Conservation (phyloP, 345 rosid genomes). For the Murraya koenigii region DNA sequence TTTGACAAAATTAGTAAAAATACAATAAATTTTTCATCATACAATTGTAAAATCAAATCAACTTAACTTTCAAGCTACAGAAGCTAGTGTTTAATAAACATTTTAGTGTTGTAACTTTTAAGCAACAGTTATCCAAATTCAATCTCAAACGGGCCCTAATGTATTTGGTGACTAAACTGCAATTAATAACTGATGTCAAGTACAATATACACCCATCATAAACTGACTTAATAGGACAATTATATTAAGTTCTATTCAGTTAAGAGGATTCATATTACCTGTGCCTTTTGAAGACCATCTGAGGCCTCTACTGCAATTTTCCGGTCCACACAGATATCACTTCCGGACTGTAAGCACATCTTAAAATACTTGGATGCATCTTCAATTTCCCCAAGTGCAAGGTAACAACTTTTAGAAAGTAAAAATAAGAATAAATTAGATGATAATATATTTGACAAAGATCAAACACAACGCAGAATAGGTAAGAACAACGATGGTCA, state of each 20-base stretch:
- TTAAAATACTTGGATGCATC: conserved; percentile 69
- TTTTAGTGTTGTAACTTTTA: too few species aligned
- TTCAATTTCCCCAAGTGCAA: conserved; percentile 91
- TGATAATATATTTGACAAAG: not conserved
- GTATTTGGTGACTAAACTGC: not conserved
- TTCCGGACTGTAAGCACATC: conserved; percentile 74
- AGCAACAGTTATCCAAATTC: too few species aligned
- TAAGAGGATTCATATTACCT: conserved; percentile 41
- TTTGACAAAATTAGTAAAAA: too few species aligned
- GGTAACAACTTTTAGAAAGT: conserved; percentile 61
- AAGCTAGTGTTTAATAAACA: too few species aligned
- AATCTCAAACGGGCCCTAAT: too few species aligned
- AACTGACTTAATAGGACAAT: not conserved
- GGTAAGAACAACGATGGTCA: not conserved
- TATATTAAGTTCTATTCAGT: not conserved
- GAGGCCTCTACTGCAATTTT: conserved; percentile 85
- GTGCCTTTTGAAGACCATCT: conserved; percentile 85
- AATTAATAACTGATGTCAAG: not conserved
- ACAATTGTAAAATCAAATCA: too few species aligned
- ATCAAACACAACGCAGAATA: not conserved
- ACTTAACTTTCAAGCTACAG: too few species aligned
- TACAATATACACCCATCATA: not conserved
- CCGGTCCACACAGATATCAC: conserved; percentile 74
- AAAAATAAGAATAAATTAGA: conserved; percentile 17
- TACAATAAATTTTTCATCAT: too few species aligned